Base-by-base conservation (phyloP, 2,329 filamentous ascomycete genomes). In the Pseudopyricularia cyperi region DNA sequence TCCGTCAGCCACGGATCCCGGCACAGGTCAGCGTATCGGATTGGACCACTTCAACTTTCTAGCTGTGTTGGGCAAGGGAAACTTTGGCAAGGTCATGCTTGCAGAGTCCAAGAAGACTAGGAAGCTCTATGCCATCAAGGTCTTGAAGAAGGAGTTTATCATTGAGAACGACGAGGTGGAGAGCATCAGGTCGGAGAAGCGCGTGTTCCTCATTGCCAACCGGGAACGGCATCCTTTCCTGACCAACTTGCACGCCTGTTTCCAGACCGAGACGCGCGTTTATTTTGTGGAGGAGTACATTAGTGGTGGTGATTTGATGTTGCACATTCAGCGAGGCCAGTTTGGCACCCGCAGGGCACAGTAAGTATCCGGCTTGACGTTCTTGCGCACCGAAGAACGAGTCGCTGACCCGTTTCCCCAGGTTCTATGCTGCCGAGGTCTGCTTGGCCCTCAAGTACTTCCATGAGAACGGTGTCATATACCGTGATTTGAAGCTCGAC, bases 221-320 rank as follows among this genome's bases (percentile, higher is more conserved):
- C 89, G 95, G 66, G 93, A 97, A 65, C 83, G 88, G 14, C 93
- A 98, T 64, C 93, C 94, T 0, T 98, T 98, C 79, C 70, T 98
- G 59, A 83, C 94, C 48, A 98, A 87, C 64, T 72, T 98, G 37
- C 93, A 98, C 65, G 93, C 93, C 52, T 98, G 93, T 72, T 98
- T 98, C 79, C 93, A 98, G 71, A 98, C 93, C 0, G 93, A 98
- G 68, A 98, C 93, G 7, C 78, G 93, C 60, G 90, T 98, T 22
- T 98, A 98, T 72, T 98, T 98, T 64, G 93, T 98, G 57, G 97
- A 97, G 91, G 93, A 98, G 71, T 98, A 98, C 66, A 89, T 98
- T 57, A 95, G 89, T 64, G 93, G 93, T 73, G 93, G 93, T 72
- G 93, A 98, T 76, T 70, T 98, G 65, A 98, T 98, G 93, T 75